Percentiles rank a stretch among this genome's conserved stretches.
phyloP scores from a whole-genome alignment of 2,329 filamentous ascomycete species.

The Penicillium glabrum region DNA sequence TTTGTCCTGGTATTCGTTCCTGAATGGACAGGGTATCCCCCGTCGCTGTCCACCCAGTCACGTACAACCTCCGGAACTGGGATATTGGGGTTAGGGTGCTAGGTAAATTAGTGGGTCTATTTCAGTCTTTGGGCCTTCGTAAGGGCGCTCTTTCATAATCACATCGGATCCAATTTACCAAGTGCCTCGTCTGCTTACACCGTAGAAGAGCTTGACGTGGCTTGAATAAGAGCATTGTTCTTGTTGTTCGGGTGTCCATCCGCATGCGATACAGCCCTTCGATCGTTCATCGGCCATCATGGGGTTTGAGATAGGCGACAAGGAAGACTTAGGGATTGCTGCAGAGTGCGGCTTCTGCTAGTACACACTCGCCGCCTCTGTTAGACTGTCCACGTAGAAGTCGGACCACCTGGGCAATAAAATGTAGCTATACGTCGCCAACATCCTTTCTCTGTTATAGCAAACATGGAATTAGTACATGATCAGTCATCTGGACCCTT shows the following conservation, averaged over 20 bases:
- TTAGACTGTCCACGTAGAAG: too few species aligned
- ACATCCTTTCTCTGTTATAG: too few species aligned
- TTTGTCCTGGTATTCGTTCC: constrained; percentile 15
- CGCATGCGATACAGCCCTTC: background rate
- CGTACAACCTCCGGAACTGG: constrained; percentile 14
- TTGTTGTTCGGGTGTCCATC: constrained; percentile 3
- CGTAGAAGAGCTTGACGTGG: constrained; percentile 6
- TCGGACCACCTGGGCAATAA: too few species aligned
- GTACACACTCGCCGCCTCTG: too few species aligned
- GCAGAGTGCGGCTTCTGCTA: too few species aligned
- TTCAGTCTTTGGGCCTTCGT: constrained; percentile 12
- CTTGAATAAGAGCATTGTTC: background rate
- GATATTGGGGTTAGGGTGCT: constrained; percentile 3
- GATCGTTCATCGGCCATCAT: background rate
- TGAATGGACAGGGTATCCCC: constrained; percentile 15
- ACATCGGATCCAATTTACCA: constrained; percentile 5
- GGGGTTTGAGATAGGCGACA: background rate
- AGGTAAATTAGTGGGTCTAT: constrained; percentile 8
- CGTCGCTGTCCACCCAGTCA: constrained; percentile 19
- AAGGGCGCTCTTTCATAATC: constrained; percentile 12
- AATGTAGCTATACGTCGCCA: too few species aligned
- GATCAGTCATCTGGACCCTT: too few species aligned
- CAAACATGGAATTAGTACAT: too few species aligned
- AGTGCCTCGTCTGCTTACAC: background rate
- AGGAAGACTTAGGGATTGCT: too few species aligned